Evolutionary conservation across 352 stramenopile genomes (phyloP), one percentile per base, ranked within the genome.

Genomic region (Pilasporangium apinafurcum): DNA sequence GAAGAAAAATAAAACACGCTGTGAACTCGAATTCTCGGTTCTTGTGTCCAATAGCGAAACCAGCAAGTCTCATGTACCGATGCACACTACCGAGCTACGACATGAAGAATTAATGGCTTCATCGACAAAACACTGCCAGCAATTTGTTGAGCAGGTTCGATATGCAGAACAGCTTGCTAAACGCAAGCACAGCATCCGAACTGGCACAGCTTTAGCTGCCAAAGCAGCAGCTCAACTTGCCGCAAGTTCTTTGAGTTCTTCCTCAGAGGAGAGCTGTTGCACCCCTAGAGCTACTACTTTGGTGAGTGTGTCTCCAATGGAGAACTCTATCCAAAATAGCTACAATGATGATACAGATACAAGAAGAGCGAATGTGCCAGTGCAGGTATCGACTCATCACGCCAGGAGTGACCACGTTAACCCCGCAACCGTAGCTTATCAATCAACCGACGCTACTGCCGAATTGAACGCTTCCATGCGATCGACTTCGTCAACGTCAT

Each of bases 41-140:
- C n/a, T n/a, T n/a, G n/a, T n/a, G n/a, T n/a, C n/a, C n/a, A n/a
- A n/a, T n/a, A n/a, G n/a, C n/a, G n/a, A n/a, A 4, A 33, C 22
- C 13, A 48, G 24, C 22, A 49, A n/a, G n/a, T n/a, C n/a, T n/a
- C n/a, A n/a, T n/a, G 18, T 16, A 34, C 10, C 1, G 26, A 27
- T 0, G 6, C 21, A 14, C n/a, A 30, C 24, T 8, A 45, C 14
- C 25, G 56, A 49, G 21, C 55, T 35, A 31, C 17, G 10, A 24
- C 64, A 50, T 48, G 65, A 86, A 48, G 65, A 91, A 44, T 65
- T 88, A 33, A 91, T 88, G 78, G 78, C 75, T 22, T 62, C 75
- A 22, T 86, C 78, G 2, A 57, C 70, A 5, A 66, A 69, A 41
- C 68, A 82, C 41, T 88, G 78, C 24, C 56, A 74, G 42, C 58